Base-by-base conservation (phyloP, 2,329 filamentous ascomycete genomes). In the Trichoderma oligosporum region DNA sequence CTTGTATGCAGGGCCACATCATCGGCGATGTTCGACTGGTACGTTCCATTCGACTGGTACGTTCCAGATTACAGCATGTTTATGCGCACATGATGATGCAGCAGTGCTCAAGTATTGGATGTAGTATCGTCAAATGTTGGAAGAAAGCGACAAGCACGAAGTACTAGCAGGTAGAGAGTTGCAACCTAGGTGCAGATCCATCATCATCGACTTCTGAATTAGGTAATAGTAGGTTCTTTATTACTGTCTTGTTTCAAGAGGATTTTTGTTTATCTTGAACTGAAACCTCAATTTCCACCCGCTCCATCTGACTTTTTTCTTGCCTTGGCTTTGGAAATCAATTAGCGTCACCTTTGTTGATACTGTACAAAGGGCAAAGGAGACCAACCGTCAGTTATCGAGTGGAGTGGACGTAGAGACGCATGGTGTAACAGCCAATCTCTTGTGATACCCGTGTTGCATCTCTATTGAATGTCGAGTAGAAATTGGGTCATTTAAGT, bases 81-180 rank as follows among this genome's bases (percentile, higher is more conserved):
- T 36, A 54, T 54, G 51, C 51, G 51, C 51, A 54, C 51, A 54
- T 54, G 41, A 54, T 54, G 31, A 35, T 54, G 51, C 16, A 46
- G 39, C 36, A 22, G 20, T 42, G 16, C 38, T n/a, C 38, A 14
- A 6, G 48, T 18, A 31, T n/a, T 31, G 16, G 20, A 25, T 33
- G 49, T 7, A 31, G 38, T 27, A 33, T 46, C 16, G 11, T 27
- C 44, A 44, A n/a, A 22, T 25, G 41, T 22, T 4, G 22, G 39
- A n/a, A n/a, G 18, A 24, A 16, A n/a, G 7, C 27, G 38, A 44
- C 20, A 35, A 45, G 27, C 39, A 44, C n/a, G n/a, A n/a, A n/a
- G n/a, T n/a, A n/a, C n/a, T n/a, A n/a, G n/a, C n/a, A n/a, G n/a
- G n/a, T n/a, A 44, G 49, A 53, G 29, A 54, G 39, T 54, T 27